Conservation (phyloP, 805 yeast genomes). For the Groenewaldozyma tartarivorans region DNA sequence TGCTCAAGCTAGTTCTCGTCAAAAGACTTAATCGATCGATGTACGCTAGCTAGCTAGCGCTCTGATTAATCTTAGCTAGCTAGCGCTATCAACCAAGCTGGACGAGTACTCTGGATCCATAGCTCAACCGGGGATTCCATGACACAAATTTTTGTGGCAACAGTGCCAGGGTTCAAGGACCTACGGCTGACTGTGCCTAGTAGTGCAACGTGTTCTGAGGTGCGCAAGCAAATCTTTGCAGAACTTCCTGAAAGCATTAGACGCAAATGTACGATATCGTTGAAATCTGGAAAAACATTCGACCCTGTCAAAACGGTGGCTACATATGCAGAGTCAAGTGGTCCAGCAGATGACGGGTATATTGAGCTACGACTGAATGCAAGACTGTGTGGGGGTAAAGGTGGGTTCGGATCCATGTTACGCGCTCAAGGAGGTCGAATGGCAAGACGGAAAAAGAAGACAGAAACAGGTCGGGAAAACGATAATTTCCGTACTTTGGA, state of each 20-base stretch:
- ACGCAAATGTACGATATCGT: background rate
- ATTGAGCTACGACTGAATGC: conserved; percentile 16
- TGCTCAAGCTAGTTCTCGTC: no score
- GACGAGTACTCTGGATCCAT: no score
- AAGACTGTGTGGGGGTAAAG: conserved; percentile 42
- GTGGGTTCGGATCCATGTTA: conserved; percentile 39
- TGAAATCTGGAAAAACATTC: conserved; percentile 1
- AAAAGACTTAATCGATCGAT: no score
- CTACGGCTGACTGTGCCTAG: conserved; percentile 1
- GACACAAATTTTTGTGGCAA: conserved; percentile 7
- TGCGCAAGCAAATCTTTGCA: background rate
- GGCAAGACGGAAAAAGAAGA: conserved; percentile 22
- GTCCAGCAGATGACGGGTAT: background rate
- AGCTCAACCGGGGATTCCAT: no score
- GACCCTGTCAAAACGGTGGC: background rate
- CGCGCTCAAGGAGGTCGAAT: conserved; percentile 33
- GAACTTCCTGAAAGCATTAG: conserved; percentile 4
- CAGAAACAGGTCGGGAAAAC: conserved; percentile 18
- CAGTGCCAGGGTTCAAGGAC: conserved; percentile 8
- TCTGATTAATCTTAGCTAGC: no score
- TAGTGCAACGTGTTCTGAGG: background rate
- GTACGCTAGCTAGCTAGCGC: no score
- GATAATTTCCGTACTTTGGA: conserved; percentile 34
- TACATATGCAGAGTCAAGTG: background rate
- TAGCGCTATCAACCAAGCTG: no score